These are phyloP conservation scores for Circinella minor DNA, from an alignment of 371 early-diverging fungal genomes.

Conservation along the genomic window DNA sequence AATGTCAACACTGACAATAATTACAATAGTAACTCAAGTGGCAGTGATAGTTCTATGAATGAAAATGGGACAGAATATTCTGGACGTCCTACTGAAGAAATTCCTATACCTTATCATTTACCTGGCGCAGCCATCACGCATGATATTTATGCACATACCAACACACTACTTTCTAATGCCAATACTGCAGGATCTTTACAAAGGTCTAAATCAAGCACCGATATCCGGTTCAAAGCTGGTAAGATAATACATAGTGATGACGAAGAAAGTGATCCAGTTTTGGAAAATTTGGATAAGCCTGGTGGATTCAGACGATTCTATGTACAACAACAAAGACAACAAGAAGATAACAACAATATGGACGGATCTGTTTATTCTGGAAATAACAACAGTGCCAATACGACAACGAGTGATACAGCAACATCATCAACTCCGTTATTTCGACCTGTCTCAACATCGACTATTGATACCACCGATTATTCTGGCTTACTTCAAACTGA, in stretches of 20 bases:
- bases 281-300: constrained; percentile 59
- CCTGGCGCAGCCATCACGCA: constrained; percentile 53
- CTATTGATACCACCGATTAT: constrained; percentile 25
- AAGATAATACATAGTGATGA: constrained; percentile 29
- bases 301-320: constrained; percentile 78
- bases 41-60: no score
- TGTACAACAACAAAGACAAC: constrained; percentile 55
- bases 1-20: neutral
- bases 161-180: constrained; percentile 25
- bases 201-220: constrained; percentile 33
- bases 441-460: constrained; percentile 35
- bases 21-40: no score
- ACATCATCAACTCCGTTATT: constrained; percentile 22
- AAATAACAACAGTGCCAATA: no score
- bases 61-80: neutral
- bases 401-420: neutral
- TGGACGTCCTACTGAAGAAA: constrained; percentile 24
- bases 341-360: constrained; percentile 5
- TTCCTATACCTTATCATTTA: constrained; percentile 48
- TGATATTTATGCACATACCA: constrained; percentile 51
- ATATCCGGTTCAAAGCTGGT: constrained; percentile 22
- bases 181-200: constrained; percentile 10
- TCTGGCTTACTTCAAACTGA: constrained; percentile 20
- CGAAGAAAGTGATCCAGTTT: constrained; percentile 16
- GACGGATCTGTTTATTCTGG: neutral